Evolutionary conservation across 2,329 filamentous ascomycete genomes (phyloP), one percentile per base, ranked within the genome.

Genomic region (Byssoonygena ceratinophila): DNA sequence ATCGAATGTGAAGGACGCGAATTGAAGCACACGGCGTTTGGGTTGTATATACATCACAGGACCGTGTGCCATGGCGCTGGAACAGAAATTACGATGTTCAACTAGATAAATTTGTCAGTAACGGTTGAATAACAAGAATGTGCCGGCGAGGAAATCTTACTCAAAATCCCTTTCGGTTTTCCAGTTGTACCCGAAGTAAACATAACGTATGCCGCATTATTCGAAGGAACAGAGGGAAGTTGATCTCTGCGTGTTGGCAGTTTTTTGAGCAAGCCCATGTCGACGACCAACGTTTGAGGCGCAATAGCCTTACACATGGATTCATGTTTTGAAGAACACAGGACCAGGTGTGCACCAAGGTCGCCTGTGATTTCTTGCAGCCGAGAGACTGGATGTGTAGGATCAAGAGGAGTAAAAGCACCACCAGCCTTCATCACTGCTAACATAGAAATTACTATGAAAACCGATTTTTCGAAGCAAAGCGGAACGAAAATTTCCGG

Each of bases 381-480:
- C 1, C 64, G 61, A 7, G 57, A 55, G 6, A 53, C 45, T n/a
- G 63, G 66, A 40, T 64, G 58, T 5, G 57, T 61, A 1, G 65
- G 60, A 20, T 64, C 65, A 11, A 68, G 58, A 4, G 63, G 60
- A 29, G 66, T 59, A 55, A 65, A 64, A 2, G 60, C 61, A 23
- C 60, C 64, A 44, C 64, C 66, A 1, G 62, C 57, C 48, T 64
- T 65, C 29, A 66, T 54, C 5, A 65, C 60, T 2, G 61, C 65
- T 1, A 68, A 46, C 53, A 65, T 57, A 12, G 60, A 59, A 39
- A 68, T 57, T 12, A 94, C 94, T 0, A 92, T 69, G 20, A 81
- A 66, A 0, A 80, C 66, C 0, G 83, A 89, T 63, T 92, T 94
- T 20, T 89, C 79, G 78, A 94, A 83, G 43, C 84, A 74, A 41